Evolutionary conservation across 768 basidiomycete species (phyloP).

Genomic region (Trametes maxima): DNA sequence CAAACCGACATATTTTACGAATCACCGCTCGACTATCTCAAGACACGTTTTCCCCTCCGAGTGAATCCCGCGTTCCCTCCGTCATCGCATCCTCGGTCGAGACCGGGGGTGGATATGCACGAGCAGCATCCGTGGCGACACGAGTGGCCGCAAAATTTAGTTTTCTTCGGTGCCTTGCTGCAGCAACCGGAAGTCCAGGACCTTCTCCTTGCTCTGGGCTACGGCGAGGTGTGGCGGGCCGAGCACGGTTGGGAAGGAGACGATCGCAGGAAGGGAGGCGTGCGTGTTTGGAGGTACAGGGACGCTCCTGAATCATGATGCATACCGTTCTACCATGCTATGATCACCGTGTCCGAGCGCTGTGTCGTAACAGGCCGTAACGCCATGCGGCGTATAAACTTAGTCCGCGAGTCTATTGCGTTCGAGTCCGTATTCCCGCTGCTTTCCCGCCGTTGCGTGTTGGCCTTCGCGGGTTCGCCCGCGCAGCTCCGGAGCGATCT

Average conservation of each 20-base stretch:
- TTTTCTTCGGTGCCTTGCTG: slow-evolving; percentile 83
- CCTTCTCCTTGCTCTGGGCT: slow-evolving; percentile 22
- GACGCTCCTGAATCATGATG: not conserved
- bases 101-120: slow-evolving; percentile 42
- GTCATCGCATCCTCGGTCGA: slow-evolving; percentile 56
- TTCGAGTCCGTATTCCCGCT: too few relatives aligned
- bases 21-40: slow-evolving; percentile 68
- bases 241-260: slow-evolving; percentile 32
- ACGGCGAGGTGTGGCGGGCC: slow-evolving; percentile 26
- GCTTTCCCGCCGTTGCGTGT: not conserved
- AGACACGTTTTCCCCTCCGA: slow-evolving; percentile 60
- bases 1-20: slow-evolving; percentile 84
- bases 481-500: not conserved
- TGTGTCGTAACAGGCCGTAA: too few relatives aligned
- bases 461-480: not conserved
- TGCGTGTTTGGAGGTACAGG: slow-evolving; percentile 26
- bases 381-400: too few relatives aligned
- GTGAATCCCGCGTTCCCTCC: slow-evolving; percentile 69
- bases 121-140: slow-evolving; percentile 56
- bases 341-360: not conserved
- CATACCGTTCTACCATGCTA: not conserved
- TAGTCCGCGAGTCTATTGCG: too few relatives aligned
- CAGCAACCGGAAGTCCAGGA: slow-evolving; percentile 27
- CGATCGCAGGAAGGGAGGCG: slow-evolving; percentile 28
- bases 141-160: slow-evolving; percentile 79